A percentile compares a stretch with the other conserved stretches of the same genome.
These are phyloP conservation scores for Cymbopogon flexuosus DNA, from an alignment of 202 grass and related monocot species.

Conservation along the genomic window DNA sequence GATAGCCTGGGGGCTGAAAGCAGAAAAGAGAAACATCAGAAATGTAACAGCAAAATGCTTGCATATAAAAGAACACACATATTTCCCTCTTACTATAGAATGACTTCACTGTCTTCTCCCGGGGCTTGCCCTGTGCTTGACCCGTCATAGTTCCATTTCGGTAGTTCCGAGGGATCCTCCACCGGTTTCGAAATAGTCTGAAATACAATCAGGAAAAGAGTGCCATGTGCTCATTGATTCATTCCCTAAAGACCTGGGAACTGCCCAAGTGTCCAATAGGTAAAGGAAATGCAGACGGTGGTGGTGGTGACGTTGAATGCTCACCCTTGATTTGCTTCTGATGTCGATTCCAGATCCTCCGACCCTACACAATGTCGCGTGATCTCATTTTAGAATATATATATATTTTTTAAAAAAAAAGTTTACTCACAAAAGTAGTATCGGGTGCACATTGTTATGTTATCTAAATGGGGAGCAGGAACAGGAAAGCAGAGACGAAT, in stretches of 20 bases:
- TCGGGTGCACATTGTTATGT: not conserved
- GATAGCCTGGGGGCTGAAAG: slow-evolving; percentile 80
- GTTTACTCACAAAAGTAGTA: not conserved
- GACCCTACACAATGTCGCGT: slow-evolving; percentile 47
- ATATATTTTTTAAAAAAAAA: not conserved
- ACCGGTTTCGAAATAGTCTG: slow-evolving; percentile 77
- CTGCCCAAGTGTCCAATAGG: not conserved
- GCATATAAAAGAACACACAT: not conserved
- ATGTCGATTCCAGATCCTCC: slow-evolving; percentile 94
- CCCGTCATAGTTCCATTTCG: slow-evolving; percentile 97
- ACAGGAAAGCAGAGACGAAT: slow-evolving; percentile 22
- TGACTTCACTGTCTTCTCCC: slow-evolving; percentile 98
- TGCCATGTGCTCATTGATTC: not conserved
- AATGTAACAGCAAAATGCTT: not conserved
- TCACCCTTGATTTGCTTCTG: slow-evolving; percentile 97
- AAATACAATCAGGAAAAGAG: not conserved
- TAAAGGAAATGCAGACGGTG: not conserved
- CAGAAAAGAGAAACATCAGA: slow-evolving; percentile 4
- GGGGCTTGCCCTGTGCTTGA: slow-evolving; percentile 98
- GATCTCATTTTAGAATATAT: not conserved
- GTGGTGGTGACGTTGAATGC: not conserved
- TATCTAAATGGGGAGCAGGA: slow-evolving; percentile 16
- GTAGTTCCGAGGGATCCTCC: slow-evolving; percentile 81
- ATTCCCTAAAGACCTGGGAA: not conserved
- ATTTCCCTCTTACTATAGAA: slow-evolving; percentile 73